phyloP scores from a whole-genome alignment of 306 rosid genomes.

The Boehmeria nivea region DNA sequence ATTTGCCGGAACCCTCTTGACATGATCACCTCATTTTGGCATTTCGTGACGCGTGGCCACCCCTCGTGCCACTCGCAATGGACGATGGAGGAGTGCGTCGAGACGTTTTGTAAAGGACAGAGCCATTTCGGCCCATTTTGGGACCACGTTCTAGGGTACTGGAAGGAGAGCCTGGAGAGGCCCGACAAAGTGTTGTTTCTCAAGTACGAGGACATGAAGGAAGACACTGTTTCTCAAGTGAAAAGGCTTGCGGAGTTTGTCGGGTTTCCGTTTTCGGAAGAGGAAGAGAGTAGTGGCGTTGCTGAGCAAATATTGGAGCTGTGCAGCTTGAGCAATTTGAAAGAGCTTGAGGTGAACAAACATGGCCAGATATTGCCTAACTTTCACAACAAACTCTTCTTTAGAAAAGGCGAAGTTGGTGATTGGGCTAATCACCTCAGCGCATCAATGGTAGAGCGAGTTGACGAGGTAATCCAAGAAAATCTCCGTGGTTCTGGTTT shows the following conservation, averaged over 20 bases:
- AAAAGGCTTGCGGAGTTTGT: slow-evolving; percentile 35
- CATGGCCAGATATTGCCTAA: background rate
- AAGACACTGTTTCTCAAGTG: slow-evolving; percentile 6
- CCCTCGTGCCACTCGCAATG: too few species aligned
- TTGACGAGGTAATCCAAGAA: background rate
- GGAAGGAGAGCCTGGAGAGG: slow-evolving; percentile 35
- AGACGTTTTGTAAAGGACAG: background rate
- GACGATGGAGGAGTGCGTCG: slow-evolving; percentile 48
- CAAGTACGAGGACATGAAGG: slow-evolving; percentile 41
- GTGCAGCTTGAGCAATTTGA: slow-evolving; percentile 42
- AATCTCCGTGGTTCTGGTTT: too few species aligned
- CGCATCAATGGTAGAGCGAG: background rate
- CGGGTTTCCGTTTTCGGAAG: slow-evolving; percentile 30
- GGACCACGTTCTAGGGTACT: slow-evolving; percentile 35
- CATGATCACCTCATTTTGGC: too few species aligned
- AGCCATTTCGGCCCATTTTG: background rate
- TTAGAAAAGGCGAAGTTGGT: background rate
- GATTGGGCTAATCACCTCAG: background rate
- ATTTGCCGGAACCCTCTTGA: too few species aligned
- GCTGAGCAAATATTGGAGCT: slow-evolving; percentile 28
- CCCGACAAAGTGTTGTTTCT: slow-evolving; percentile 42
- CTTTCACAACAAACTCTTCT: background rate
- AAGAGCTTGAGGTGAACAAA: slow-evolving; percentile 34
- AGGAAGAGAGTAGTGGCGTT: slow-evolving; percentile 32
- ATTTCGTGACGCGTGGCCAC: too few species aligned